Evolutionary conservation across 2,329 filamentous ascomycete species (phyloP).

Genomic region (Monosporascus sp.): DNA sequence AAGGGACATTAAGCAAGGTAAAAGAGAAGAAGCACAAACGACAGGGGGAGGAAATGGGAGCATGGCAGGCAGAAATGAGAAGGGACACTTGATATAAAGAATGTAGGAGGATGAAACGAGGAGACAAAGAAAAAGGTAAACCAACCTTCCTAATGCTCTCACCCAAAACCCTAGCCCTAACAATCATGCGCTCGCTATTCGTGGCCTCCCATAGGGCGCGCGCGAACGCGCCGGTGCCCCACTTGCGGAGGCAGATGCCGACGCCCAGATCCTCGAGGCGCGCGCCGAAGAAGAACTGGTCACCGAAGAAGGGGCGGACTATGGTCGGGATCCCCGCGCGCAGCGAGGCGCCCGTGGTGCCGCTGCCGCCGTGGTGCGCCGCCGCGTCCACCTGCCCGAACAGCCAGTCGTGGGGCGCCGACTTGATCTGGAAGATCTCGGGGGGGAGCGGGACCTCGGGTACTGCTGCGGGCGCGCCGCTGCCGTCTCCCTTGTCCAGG

Average conservation of each 20-base stretch:
- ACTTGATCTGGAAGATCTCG: slow-evolving; percentile 82
- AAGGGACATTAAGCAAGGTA: not conserved
- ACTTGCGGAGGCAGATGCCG: slow-evolving; percentile 80
- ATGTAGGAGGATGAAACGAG: too few species aligned
- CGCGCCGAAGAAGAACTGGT: slow-evolving; percentile 92
- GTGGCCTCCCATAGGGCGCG: slow-evolving; percentile 87
- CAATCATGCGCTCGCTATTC: slow-evolving; percentile 84
- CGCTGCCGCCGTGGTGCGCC: slow-evolving; percentile 89
- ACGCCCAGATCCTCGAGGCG: slow-evolving; percentile 91
- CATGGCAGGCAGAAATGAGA: too few species aligned
- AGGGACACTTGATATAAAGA: too few species aligned
- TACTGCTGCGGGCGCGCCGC: slow-evolving; percentile 28
- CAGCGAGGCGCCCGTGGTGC: slow-evolving; percentile 89
- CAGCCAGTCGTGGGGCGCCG: slow-evolving; percentile 93
- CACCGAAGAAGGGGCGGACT: slow-evolving; percentile 94
- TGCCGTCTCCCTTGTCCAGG: slow-evolving; percentile 21
- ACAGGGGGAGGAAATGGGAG: too few species aligned
- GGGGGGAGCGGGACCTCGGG: slow-evolving; percentile 65
- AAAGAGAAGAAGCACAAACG: not conserved
- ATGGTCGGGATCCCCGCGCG: slow-evolving; percentile 90
- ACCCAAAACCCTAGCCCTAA: slow-evolving; percentile 75
- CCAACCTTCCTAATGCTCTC: slow-evolving; percentile 81
- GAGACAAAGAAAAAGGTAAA: slow-evolving; percentile 9
- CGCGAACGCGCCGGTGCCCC: slow-evolving; percentile 81
- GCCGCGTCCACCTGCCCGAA: slow-evolving; percentile 92